A percentile compares a stretch with the other conserved stretches of the same genome.
phyloP scores from a whole-genome alignment of 2,329 filamentous ascomycete genomes.

The Colletotrichum camelliae region DNA sequence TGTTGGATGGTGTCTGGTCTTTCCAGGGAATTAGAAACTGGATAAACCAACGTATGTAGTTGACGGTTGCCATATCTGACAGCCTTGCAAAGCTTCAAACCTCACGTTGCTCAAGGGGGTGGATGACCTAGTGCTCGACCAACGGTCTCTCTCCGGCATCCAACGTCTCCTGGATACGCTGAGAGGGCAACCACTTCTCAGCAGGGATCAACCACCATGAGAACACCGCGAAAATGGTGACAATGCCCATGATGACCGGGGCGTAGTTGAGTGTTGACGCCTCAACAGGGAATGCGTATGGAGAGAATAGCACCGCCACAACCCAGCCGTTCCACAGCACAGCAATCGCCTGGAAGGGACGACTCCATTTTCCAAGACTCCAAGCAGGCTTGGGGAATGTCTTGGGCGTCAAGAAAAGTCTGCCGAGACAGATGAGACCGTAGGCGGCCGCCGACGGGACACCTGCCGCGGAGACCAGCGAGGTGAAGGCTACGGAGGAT shows the following conservation, averaged over 20 bases:
- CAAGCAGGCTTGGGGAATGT: constrained; percentile 51
- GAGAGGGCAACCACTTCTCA: constrained; percentile 48
- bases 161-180: constrained; percentile 44
- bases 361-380: constrained; percentile 49
- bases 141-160: constrained; percentile 24
- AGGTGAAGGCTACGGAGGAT: constrained; percentile 58
- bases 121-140: not conserved
- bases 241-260: constrained; percentile 54
- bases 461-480: constrained; percentile 57
- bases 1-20: not conserved
- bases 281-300: constrained; percentile 48
- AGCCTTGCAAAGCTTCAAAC: not conserved
- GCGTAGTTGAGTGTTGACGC: constrained; percentile 52
- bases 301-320: constrained; percentile 51
- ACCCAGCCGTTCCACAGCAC: constrained; percentile 57
- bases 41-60: fast-evolving
- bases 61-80: not conserved
- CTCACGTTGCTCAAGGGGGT: not conserved
- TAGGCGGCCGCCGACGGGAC: constrained; percentile 58
- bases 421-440: constrained; percentile 53
- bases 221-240: constrained; percentile 52
- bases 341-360: constrained; percentile 51
- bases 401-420: constrained; percentile 52
- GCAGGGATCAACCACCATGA: constrained; percentile 55
- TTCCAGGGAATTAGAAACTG: not conserved